Conservation (phyloP, 371 early-diverging fungal species). For the Mortierella sp. region DNA sequence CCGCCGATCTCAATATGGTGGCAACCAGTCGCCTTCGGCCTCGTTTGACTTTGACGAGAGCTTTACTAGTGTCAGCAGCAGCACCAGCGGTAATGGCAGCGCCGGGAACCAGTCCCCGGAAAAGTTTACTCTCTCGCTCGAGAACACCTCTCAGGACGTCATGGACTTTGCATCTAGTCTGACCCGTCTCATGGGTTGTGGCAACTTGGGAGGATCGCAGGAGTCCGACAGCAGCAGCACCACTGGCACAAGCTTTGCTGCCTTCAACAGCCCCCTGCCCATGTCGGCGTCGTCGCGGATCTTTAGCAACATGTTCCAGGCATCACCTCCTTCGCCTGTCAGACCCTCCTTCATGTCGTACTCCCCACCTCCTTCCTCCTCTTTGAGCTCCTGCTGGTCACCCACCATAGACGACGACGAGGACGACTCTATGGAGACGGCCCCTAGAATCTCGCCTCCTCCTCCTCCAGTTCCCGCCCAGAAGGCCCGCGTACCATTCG, state of each 20-base stretch:
- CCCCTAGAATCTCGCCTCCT: neutral
- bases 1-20: neutral
- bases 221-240: conserved; percentile 9
- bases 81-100: neutral
- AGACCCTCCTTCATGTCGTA: conserved; percentile 38
- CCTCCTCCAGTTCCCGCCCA: conserved; percentile 5
- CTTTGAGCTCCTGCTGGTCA: conserved; percentile 41
- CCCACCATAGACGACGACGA: conserved; percentile 23
- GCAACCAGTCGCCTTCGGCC: conserved; percentile 9
- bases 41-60: conserved; percentile 10
- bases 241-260: neutral
- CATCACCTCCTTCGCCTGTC: conserved; percentile 34
- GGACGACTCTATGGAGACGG: conserved; percentile 13
- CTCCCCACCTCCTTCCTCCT: conserved; percentile 38
- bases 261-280: conserved; percentile 22
- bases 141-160: conserved; percentile 42
- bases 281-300: conserved; percentile 11
- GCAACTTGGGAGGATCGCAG: conserved; percentile 6
- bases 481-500: conserved; percentile 14
- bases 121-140: conserved; percentile 28
- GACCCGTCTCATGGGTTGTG: conserved; percentile 32
- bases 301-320: conserved; percentile 22
- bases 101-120: conserved; percentile 2
- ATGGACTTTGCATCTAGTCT: conserved; percentile 42
- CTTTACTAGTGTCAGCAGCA: conserved; percentile 7